phyloP scores from a whole-genome alignment of 495 filamentous ascomycete species.

The Talaromyces ruber region DNA sequence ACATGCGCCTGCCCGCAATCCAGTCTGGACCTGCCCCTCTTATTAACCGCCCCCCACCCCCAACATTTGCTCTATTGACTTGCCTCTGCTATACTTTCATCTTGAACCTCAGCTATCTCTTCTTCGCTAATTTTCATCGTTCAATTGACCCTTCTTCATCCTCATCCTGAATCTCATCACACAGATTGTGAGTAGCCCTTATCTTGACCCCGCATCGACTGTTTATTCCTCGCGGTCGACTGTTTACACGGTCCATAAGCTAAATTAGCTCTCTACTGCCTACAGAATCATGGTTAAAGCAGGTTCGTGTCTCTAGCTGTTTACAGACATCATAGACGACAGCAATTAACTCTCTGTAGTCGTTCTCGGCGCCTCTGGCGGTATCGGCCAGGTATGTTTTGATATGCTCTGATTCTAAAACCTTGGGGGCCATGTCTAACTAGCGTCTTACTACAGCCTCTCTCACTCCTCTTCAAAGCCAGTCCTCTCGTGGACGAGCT shows the following conservation, averaged over 20 bases:
- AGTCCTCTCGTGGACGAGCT: constrained; percentile 82
- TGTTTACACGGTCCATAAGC: neutral
- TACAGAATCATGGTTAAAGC: constrained; percentile 73
- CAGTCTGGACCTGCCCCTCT: neutral
- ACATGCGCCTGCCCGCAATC: neutral
- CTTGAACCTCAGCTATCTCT: neutral
- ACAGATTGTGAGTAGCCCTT: neutral
- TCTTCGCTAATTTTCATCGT: neutral
- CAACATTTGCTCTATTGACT: neutral
- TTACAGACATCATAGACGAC: neutral
- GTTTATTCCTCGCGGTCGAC: neutral
- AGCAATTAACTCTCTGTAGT: constrained; percentile 43
- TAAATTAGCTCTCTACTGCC: constrained; percentile 9
- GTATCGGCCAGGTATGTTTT: constrained; percentile 85
- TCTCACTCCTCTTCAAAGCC: constrained; percentile 90
- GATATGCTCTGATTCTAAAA: neutral
- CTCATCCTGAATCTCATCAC: neutral
- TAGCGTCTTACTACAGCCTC: constrained; percentile 49
- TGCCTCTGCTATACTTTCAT: neutral
- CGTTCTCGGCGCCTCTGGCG: constrained; percentile 93
- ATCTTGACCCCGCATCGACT: neutral
- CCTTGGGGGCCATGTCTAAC: neutral
- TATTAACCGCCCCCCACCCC: neutral
- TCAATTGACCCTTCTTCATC: neutral
- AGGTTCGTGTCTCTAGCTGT: constrained; percentile 41